These are phyloP conservation scores for Eucalyptus caleyi DNA, from an alignment of 345 rosid species.

Conservation along the genomic window DNA sequence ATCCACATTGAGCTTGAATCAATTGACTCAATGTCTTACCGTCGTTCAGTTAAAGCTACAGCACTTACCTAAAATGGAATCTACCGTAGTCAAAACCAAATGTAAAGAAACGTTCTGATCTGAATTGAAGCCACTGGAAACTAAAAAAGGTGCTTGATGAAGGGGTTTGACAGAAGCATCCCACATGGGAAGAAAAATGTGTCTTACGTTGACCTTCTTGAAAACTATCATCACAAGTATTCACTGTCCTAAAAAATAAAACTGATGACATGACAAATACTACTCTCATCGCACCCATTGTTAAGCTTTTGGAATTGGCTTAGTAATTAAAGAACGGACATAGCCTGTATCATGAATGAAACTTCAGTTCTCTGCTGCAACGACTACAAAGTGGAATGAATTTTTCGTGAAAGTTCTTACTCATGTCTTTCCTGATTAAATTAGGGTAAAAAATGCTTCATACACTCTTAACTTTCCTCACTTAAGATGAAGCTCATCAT, in stretches of 20 bases:
- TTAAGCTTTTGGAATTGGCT: not conserved
- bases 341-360: not conserved
- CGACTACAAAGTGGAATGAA: not conserved
- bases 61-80: not conserved
- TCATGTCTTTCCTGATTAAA: not conserved
- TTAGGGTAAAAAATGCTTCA: not conserved
- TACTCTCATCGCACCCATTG: not conserved
- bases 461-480: not conserved
- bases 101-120: not conserved
- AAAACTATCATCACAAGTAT: not conserved
- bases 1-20: not conserved
- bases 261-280: not conserved
- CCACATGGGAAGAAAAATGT: not conserved
- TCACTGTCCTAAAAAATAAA: not conserved
- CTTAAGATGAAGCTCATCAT: not conserved
- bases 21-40: not conserved
- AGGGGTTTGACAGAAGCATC: not conserved
- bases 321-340: not conserved
- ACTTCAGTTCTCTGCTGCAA: not conserved
- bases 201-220: not conserved
- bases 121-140: not conserved
- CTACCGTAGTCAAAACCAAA: not conserved
- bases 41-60: not conserved
- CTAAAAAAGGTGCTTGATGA: not conserved
- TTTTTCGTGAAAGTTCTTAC: not conserved